These are phyloP conservation scores for Populus trichocarpa DNA, from an alignment of 441 rosid genomes.

Conservation along the genomic window DNA sequence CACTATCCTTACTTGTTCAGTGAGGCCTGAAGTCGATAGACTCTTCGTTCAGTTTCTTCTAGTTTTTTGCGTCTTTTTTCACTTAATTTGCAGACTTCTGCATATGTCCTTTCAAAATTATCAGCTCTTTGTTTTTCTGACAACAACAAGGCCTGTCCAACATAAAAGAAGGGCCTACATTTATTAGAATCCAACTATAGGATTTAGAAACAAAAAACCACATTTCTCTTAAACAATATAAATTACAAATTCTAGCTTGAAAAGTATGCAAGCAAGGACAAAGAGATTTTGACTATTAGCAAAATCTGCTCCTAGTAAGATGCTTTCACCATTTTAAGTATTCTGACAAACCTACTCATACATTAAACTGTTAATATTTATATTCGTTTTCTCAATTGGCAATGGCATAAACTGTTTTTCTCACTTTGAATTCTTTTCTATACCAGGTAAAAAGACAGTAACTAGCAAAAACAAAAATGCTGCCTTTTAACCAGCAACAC, in stretches of 20 bases:
- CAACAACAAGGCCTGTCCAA: conserved; percentile 51
- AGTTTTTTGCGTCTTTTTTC: conserved; percentile 68
- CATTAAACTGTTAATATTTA: background rate
- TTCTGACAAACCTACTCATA: background rate
- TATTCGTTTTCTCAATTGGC: background rate
- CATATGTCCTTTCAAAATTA: conserved; percentile 52
- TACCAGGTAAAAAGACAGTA: background rate
- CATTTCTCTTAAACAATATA: background rate
- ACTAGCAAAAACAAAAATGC: background rate
- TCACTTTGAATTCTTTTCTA: background rate
- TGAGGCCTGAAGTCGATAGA: conserved; percentile 70
- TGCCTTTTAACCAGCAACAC: background rate
- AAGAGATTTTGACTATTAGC: background rate
- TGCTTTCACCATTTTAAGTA: background rate
- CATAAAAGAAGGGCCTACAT: conserved; percentile 3
- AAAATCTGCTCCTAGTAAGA: background rate
- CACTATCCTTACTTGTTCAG: conserved; percentile 70
- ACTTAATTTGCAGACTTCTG: conserved; percentile 61
- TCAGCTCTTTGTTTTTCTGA: conserved; percentile 80
- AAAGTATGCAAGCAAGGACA: background rate
- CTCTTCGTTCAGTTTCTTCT: conserved; percentile 78
- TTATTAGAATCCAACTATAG: background rate
- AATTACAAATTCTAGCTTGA: background rate
- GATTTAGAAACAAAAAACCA: background rate
- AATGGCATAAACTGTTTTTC: background rate